Percentiles rank a stretch among this genome's conserved stretches.
phyloP scores from a whole-genome alignment of 208 protist species.

The Angomonas ambiguus region DNA sequence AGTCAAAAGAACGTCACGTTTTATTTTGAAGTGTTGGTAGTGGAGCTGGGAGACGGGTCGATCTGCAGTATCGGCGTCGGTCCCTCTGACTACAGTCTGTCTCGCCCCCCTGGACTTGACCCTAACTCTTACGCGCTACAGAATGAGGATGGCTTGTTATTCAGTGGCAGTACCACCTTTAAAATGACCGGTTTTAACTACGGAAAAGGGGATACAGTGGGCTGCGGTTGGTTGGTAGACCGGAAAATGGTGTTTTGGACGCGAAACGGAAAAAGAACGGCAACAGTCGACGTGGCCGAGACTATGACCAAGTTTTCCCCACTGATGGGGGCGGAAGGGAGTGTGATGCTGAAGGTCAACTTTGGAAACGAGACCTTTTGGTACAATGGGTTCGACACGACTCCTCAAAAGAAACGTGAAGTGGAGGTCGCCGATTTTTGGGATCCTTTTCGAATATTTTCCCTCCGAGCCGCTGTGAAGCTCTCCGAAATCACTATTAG shows the following conservation, averaged over 20 bases:
- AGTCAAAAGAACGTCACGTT: conserved; percentile 24
- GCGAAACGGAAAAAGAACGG: conserved; percentile 67
- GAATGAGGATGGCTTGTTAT: conserved; percentile 66
- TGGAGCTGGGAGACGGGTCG: conserved; percentile 54
- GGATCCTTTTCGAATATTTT: conserved; percentile 80
- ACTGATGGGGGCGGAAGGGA: conserved; percentile 74
- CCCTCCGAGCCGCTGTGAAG: conserved; percentile 35
- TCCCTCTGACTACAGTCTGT: conserved; percentile 68
- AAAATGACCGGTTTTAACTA: conserved; percentile 55
- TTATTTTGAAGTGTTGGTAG: conserved; percentile 86
- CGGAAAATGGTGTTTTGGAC: conserved; percentile 76
- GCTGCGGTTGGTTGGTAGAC: conserved; percentile 78
- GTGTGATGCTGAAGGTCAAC: conserved; percentile 71
- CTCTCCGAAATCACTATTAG: background rate
- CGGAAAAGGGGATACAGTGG: conserved; percentile 74
- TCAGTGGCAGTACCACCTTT: conserved; percentile 40
- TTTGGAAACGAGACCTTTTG: conserved; percentile 75
- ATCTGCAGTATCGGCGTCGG: conserved; percentile 76
- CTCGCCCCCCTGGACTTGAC: conserved; percentile 79
- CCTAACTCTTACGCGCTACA: conserved; percentile 70
- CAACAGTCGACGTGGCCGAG: conserved; percentile 22
- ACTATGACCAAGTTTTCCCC: conserved; percentile 37
- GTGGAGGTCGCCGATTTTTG: conserved; percentile 31
- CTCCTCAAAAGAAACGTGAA: conserved; percentile 4
- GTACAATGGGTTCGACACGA: conserved; percentile 15